Evolutionary conservation across 768 basidiomycete species (phyloP).

Genomic region (Lentinula sp.): DNA sequence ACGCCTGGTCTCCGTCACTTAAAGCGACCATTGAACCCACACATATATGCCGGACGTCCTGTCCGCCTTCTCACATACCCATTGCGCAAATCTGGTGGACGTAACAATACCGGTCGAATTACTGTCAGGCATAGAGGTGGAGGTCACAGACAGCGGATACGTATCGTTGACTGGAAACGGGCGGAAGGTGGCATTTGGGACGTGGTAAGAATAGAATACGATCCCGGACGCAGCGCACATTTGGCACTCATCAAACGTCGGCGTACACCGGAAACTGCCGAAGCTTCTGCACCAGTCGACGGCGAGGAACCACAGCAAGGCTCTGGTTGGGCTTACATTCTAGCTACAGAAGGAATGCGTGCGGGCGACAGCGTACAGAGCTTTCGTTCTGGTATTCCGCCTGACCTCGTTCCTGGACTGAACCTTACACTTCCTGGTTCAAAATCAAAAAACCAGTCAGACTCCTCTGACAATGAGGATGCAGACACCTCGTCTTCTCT

Average conservation of each 20-base stretch:
- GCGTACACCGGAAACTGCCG: slow-evolving; percentile 36
- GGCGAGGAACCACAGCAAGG: slow-evolving; percentile 22
- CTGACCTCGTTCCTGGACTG: slow-evolving; percentile 61
- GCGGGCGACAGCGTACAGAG: slow-evolving; percentile 87
- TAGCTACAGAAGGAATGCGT: slow-evolving; percentile 84
- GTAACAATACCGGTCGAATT: slow-evolving; percentile 78
- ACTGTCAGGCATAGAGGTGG: slow-evolving; percentile 89
- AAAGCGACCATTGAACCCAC: slow-evolving; percentile 71
- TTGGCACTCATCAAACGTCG: slow-evolving; percentile 79
- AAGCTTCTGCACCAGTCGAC: background rate
- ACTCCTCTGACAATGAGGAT: slow-evolving; percentile 10
- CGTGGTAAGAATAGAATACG: slow-evolving; percentile 93
- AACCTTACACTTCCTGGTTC: slow-evolving; percentile 16
- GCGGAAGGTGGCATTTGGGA: slow-evolving; percentile 76
- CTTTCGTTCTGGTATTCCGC: slow-evolving; percentile 77
- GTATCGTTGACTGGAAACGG: slow-evolving; percentile 82
- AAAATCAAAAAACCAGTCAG: slow-evolving; percentile 5
- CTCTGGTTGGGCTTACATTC: slow-evolving; percentile 81
- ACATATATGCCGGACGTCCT: slow-evolving; percentile 84
- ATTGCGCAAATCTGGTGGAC: slow-evolving; percentile 79
- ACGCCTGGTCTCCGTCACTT: slow-evolving; percentile 86
- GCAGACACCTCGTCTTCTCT: slow-evolving; percentile 45
- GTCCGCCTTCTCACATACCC: slow-evolving; percentile 77
- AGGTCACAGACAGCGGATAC: slow-evolving; percentile 82
- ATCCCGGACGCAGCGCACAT: slow-evolving; percentile 90